phyloP scores from a whole-genome alignment of 2,329 filamentous ascomycete species.

The Neonectria neomacrospora region DNA sequence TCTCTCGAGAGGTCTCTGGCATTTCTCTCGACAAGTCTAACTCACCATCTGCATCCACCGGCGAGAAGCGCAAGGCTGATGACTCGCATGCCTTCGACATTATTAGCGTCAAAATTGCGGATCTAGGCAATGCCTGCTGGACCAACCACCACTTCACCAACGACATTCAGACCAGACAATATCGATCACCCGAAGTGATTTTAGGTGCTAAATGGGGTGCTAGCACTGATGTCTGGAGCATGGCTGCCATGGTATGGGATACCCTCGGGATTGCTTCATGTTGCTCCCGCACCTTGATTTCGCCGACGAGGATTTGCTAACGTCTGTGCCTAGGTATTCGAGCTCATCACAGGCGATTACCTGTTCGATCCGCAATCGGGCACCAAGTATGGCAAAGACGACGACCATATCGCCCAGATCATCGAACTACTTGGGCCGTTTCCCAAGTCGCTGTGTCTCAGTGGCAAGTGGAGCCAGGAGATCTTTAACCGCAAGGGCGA shows the following conservation, averaged over 20 bases:
- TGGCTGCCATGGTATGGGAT: constrained; percentile 91
- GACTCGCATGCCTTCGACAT: constrained; percentile 72
- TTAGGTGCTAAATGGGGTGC: constrained; percentile 97
- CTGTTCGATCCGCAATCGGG: constrained; percentile 98
- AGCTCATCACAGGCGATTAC: constrained; percentile 97
- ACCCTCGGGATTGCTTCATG: not conserved
- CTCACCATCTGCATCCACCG: constrained; percentile 60
- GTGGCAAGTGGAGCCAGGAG: constrained; percentile 97
- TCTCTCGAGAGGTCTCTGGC: constrained; percentile 92
- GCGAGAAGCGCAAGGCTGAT: constrained; percentile 72
- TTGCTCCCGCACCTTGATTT: not conserved
- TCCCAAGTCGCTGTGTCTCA: constrained; percentile 89
- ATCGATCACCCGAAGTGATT: constrained; percentile 96
- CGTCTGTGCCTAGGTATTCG: constrained; percentile 77
- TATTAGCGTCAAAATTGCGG: constrained; percentile 98
- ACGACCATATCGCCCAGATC: constrained; percentile 98
- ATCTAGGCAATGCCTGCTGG: constrained; percentile 98
- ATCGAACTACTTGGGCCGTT: constrained; percentile 96
- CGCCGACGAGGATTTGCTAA: constrained; percentile 20
- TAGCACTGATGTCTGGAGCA: constrained; percentile 99
- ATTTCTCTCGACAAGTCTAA: constrained; percentile 87
- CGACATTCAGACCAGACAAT: constrained; percentile 98
- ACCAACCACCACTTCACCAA: constrained; percentile 99
- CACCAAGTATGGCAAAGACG: constrained; percentile 98
- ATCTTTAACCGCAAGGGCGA: constrained; percentile 99